Base-by-base conservation (phyloP, 2,329 filamentous ascomycete genomes). In the Xylaria sp. region DNA sequence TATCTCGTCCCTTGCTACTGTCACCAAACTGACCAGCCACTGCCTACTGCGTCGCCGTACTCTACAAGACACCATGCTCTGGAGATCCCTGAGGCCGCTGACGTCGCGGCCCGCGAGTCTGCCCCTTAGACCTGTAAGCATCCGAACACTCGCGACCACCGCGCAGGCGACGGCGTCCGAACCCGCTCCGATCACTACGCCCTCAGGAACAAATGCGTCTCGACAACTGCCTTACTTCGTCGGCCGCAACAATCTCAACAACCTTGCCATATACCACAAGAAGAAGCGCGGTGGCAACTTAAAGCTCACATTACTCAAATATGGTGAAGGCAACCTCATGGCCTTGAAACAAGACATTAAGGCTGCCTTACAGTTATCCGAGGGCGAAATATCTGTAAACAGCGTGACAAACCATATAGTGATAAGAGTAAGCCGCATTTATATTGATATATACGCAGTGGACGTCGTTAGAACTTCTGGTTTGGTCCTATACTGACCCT, bases 191-290 rank as follows among this genome's bases (percentile, higher is more conserved):
- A 46, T 10, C 31, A 63, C 71, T 18, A 64, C 70, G 55, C 23
- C 75, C 75, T 61, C 71, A 59, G 63, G 67, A 72, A 64, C 66
- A 69, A 64, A 25, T 2, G 1, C 72, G 75, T n/a, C 74, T 74
- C 67, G 20, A 81, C 80, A 84, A 58, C 80, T 88, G 37, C 86
- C 88, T 12, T 97, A 94, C 84, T 86, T 90, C 75, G 86, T 98
- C 72, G 84, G 85, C 61, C 91, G 94, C 70, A 95, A 93, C 2
- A 82, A 85, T 1, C 90, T 88, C 46, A 88, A 89, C 57, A 89
- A 93, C 73, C 83, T 96, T 2, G 90, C 93, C 28, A 87, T 98
- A 54, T 99, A 98, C 82, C 84, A 90, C 18, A 85, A 89, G 73
- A 84, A 82, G 72, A 94, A 93, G 83, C 86, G 89, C 13, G 94